phyloP scores from a whole-genome alignment of 2,329 filamentous ascomycete genomes.

The Xylariomycetidae sp. region DNA sequence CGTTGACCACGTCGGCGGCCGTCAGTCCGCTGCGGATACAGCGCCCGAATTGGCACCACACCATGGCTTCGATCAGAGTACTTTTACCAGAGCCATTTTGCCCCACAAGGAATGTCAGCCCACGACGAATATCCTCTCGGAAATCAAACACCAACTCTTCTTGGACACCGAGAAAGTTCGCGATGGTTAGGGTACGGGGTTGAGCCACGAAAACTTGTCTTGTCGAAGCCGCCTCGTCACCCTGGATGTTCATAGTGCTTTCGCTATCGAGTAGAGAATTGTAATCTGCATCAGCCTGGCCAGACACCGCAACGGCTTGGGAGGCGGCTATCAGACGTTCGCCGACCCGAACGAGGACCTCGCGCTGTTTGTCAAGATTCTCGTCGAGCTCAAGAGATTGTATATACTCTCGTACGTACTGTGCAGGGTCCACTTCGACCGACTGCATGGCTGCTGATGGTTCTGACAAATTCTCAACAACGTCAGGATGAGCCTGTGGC shows the following conservation, averaged over 20 bases:
- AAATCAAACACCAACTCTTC: slow-evolving; percentile 24
- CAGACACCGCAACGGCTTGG: slow-evolving; percentile 2
- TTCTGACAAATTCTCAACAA: not conserved
- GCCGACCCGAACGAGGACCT: slow-evolving; percentile 11
- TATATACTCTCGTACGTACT: slow-evolving; percentile 14
- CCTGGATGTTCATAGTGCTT: slow-evolving; percentile 3
- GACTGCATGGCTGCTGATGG: slow-evolving; percentile 1
- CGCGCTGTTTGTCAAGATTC: slow-evolving; percentile 6
- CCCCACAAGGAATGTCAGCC: slow-evolving; percentile 26
- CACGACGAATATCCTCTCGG: slow-evolving; percentile 16
- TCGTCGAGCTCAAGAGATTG: slow-evolving; percentile 9
- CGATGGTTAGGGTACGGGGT: slow-evolving; percentile 22
- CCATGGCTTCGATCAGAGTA: slow-evolving; percentile 28
- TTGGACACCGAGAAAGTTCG: slow-evolving; percentile 30
- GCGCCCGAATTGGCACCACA: slow-evolving; percentile 30
- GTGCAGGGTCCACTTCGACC: slow-evolving; percentile 8
- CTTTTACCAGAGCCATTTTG: slow-evolving; percentile 29
- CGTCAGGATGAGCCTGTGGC: not conserved
- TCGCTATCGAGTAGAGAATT: slow-evolving; percentile 10
- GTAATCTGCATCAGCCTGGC: slow-evolving; percentile 7
- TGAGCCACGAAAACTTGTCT: slow-evolving; percentile 21
- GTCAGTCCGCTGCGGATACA: slow-evolving; percentile 24
- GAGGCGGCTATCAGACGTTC: slow-evolving; percentile 12
- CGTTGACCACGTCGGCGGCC: slow-evolving; percentile 28
- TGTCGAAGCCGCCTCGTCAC: not conserved